A percentile compares a stretch with the other conserved stretches of the same genome.
These are phyloP conservation scores for Cladophialophora psammophila DNA, from an alignment of 2,329 filamentous ascomycete species.

Conservation along the genomic window DNA sequence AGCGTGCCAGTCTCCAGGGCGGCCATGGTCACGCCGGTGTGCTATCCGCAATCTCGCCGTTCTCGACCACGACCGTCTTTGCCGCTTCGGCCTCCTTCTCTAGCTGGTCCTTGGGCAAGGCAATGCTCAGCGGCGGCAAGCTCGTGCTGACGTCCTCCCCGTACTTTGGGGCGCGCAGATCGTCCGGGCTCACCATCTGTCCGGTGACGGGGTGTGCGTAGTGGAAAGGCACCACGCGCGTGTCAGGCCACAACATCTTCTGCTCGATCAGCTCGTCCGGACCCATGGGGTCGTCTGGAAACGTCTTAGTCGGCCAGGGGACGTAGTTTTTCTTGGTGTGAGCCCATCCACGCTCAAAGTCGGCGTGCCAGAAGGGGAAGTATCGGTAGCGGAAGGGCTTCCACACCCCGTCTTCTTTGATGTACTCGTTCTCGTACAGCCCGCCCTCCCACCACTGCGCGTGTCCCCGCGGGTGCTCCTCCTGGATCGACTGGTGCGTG, in stretches of 20 bases:
- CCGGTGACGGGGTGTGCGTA: slow-evolving; percentile 35
- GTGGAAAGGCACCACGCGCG: slow-evolving; percentile 50
- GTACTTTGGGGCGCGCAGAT: slow-evolving; percentile 32
- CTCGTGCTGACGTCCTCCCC: slow-evolving; percentile 31
- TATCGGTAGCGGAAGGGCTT: slow-evolving; percentile 63
- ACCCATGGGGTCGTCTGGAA: slow-evolving; percentile 59
- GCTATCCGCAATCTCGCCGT: slow-evolving; percentile 19
- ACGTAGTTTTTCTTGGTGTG: slow-evolving; percentile 63
- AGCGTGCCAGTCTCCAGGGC: too few relatives aligned
- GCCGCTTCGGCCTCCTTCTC: slow-evolving; percentile 15
- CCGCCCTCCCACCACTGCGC: slow-evolving; percentile 67
- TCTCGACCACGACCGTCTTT: not conserved
- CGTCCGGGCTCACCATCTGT: slow-evolving; percentile 27
- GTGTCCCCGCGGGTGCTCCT: slow-evolving; percentile 60
- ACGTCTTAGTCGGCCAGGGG: slow-evolving; percentile 58
- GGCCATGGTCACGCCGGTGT: slow-evolving; percentile 16
- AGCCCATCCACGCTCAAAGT: slow-evolving; percentile 62
- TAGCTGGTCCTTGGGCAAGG: slow-evolving; percentile 31
- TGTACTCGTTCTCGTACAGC: slow-evolving; percentile 66
- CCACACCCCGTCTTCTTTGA: slow-evolving; percentile 64
- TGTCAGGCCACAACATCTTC: slow-evolving; percentile 65
- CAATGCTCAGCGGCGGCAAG: slow-evolving; percentile 32
- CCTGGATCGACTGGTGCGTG: slow-evolving; percentile 60
- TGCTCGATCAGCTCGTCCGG: slow-evolving; percentile 63
- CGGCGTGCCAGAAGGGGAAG: slow-evolving; percentile 66